Base-by-base conservation (phyloP, 1,284 basidiomycete genomes). In the Apiotrichum montevideense region DNA sequence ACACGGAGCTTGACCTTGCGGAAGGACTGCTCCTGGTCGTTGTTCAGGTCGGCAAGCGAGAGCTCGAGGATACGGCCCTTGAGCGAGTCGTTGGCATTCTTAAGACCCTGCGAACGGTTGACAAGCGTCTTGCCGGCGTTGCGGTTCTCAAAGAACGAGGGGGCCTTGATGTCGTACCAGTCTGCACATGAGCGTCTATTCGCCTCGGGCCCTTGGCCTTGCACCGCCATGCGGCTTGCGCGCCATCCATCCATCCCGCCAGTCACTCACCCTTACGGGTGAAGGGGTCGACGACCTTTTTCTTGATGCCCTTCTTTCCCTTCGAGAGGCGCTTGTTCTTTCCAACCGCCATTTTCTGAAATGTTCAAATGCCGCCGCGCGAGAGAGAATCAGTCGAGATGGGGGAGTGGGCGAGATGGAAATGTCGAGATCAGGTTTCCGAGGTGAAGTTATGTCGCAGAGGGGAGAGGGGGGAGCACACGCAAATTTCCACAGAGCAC, bases 221-320 rank as follows among this genome's bases (percentile, higher is more conserved):
- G 29, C 29, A 29, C 29, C 29, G 29, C 29, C 29, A 29, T 29
- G 29, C 29, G 29, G 29, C 29, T 29, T 29, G 29, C 29, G 29
- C 29, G 29, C 29, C 29, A 29, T 42, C 41, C 41, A 14, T n/a
- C 41, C 41, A n/a, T 42, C n/a, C 41, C 41, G 29, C 29, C 9
- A 42, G 6, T 42, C 41, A 66, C 79, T 56, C 54, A 80, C 92
- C 95, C 83, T 99, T 99, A 82, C 95, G 88, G 70, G 95, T 87
- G 89, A 99, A 98, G 69, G 96, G 93, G 85, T 99, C 96, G 69
- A 98, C 93, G 78, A 95, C 91, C 86, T 95, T 95, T 83, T 97
- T 96, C 84, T 97, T 96, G 83, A 96, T 87, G 78, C 94, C 93
- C 84, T 98, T 98, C 86, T 98, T 98, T 76, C 95, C 94, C 84